Percentiles rank a stretch among this genome's conserved stretches.
Conservation (phyloP, 805 yeast genomes). For the Ogataea angusta region DNA sequence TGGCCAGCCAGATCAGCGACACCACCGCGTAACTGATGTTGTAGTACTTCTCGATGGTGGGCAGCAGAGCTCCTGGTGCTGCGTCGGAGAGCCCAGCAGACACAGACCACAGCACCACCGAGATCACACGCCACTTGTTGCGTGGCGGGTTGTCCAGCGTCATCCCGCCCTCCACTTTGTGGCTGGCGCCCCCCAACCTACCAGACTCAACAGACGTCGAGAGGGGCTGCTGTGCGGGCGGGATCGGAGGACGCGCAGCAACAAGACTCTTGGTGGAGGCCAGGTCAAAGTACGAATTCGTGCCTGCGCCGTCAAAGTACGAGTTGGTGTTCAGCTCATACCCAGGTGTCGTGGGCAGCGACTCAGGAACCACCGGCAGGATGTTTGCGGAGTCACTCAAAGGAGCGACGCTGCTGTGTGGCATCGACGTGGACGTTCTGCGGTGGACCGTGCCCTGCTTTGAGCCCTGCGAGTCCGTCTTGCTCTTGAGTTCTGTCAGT, state of each 20-base stretch:
- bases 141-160: slow-evolving; percentile 40
- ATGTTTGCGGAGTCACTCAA: slow-evolving; percentile 16
- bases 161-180: slow-evolving; percentile 30
- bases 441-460: slow-evolving; percentile 2
- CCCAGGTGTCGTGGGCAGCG: slow-evolving; percentile 42
- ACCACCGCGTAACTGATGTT: slow-evolving; percentile 48
- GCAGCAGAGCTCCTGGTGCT: slow-evolving; percentile 59
- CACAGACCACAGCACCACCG: slow-evolving; percentile 40
- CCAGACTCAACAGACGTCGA: neutral
- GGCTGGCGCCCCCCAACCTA: neutral
- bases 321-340: slow-evolving; percentile 26
- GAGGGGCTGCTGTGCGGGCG: slow-evolving; percentile 17
- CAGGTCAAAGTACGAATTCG: slow-evolving; percentile 21
- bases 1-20: slow-evolving; percentile 55
- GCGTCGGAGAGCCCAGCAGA: slow-evolving; percentile 50
- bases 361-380: slow-evolving; percentile 39
- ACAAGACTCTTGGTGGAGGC: slow-evolving; percentile 7
- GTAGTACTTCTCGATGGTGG: slow-evolving; percentile 49
- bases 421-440: slow-evolving; percentile 9
- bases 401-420: slow-evolving; percentile 1
- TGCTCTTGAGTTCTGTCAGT: neutral
- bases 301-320: neutral
- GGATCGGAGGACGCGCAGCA: slow-evolving; percentile 18
- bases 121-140: slow-evolving; percentile 40
- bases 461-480: neutral